Conservation (phyloP, 2,329 filamentous ascomycete species). For the Sporothrix globosa region DNA sequence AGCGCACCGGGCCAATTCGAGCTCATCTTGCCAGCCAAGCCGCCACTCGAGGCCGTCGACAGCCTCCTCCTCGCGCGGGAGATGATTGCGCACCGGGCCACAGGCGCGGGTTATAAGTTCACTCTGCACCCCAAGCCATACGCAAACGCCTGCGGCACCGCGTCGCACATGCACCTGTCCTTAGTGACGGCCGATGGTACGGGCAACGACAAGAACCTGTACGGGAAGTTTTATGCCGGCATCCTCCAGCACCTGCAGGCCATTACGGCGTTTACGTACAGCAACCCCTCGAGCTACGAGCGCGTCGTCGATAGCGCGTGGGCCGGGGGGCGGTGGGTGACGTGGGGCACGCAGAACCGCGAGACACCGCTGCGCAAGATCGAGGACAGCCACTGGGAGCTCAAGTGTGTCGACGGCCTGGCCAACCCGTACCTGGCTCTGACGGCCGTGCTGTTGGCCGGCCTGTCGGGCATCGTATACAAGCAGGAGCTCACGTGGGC, state of each 20-base stretch:
- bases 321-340: constrained; percentile 77
- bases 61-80: constrained; percentile 71
- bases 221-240: constrained; percentile 71
- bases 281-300: constrained; percentile 68
- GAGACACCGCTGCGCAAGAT: constrained; percentile 74
- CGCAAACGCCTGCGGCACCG: constrained; percentile 60
- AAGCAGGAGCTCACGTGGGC: constrained; percentile 51
- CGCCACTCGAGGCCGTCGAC: constrained; percentile 71
- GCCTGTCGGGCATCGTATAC: constrained; percentile 57
- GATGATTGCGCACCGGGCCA: constrained; percentile 66
- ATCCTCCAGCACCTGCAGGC: constrained; percentile 67
- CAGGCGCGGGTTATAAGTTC: constrained; percentile 64
- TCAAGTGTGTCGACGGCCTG: constrained; percentile 76
- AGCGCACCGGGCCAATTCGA: constrained; percentile 76
- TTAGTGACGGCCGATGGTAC: constrained; percentile 53
- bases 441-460: constrained; percentile 63
- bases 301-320: constrained; percentile 70
- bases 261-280: constrained; percentile 70
- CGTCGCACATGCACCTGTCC: constrained; percentile 71
- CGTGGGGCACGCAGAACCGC: constrained; percentile 82
- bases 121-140: constrained; percentile 76
- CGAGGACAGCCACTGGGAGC: constrained; percentile 70
- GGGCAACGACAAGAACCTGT: constrained; percentile 42
- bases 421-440: constrained; percentile 77
- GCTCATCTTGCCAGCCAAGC: constrained; percentile 66